phyloP scores from a whole-genome alignment of 2,329 filamentous ascomycete genomes.

The Phaeosphaeria sp. region DNA sequence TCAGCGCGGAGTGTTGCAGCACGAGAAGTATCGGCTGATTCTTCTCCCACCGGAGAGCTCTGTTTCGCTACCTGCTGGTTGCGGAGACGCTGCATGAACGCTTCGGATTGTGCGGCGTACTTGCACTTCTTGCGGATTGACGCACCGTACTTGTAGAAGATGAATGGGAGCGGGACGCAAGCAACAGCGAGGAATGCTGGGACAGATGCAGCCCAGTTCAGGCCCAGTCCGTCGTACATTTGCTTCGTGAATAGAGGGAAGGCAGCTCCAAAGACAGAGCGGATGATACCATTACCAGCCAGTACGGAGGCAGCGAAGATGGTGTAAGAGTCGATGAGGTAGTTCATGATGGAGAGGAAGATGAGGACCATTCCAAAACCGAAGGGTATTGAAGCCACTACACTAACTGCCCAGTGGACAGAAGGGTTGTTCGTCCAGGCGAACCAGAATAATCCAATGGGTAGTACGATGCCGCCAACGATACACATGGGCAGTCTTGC shows the following conservation, averaged over 20 bases:
- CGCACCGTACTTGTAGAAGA: constrained; percentile 76
- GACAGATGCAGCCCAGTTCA: constrained; percentile 77
- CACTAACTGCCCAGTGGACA: constrained; percentile 63
- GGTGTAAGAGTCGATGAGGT: constrained; percentile 60
- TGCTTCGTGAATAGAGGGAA: constrained; percentile 81
- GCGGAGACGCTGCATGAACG: constrained; percentile 60
- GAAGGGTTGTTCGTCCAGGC: constrained; percentile 55
- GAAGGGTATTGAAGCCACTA: constrained; percentile 60
- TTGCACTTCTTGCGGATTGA: constrained; percentile 71
- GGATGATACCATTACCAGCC: constrained; percentile 79
- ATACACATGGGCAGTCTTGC: constrained; percentile 68
- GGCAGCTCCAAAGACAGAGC: constrained; percentile 76
- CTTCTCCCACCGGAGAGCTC: constrained; percentile 11
- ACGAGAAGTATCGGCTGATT: constrained; percentile 31
- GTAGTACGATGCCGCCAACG: constrained; percentile 67
- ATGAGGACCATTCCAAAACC: constrained; percentile 69
- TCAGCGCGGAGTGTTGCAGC: constrained; percentile 28
- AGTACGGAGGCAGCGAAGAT: constrained; percentile 79
- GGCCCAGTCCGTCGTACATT: constrained; percentile 60
- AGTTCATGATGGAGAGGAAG: constrained; percentile 62
- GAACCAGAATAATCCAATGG: constrained; percentile 55
- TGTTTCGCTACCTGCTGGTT: constrained; percentile 31
- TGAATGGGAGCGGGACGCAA: constrained; percentile 75
- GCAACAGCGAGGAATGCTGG: constrained; percentile 76
- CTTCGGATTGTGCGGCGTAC: constrained; percentile 71